These are phyloP conservation scores for Candida awuae DNA, from an alignment of 805 yeast species.

Conservation along the genomic window DNA sequence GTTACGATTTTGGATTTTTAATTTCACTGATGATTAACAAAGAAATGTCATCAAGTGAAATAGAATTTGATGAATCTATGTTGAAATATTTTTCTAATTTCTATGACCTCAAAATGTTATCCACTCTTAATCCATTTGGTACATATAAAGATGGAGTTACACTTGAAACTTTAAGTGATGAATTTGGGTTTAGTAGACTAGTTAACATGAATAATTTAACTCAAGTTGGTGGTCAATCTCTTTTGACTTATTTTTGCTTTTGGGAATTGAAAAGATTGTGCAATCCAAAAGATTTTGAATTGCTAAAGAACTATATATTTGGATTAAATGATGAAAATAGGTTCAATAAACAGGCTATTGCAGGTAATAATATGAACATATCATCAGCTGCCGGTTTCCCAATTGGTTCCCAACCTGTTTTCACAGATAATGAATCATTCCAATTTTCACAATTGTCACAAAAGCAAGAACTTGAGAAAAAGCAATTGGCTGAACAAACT, in stretches of 20 bases:
- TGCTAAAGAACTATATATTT: constrained; percentile 25
- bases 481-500: no score
- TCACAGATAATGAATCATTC: no score
- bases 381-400: no score
- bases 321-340: constrained; percentile 22
- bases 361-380: no score
- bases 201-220: constrained; percentile 36
- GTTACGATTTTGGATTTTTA: constrained; percentile 90
- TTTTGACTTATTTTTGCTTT: constrained; percentile 56
- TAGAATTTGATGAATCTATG: constrained; percentile 68
- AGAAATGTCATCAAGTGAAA: constrained; percentile 71
- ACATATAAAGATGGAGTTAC: constrained; percentile 22
- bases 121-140: constrained; percentile 22
- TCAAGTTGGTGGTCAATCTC: constrained; percentile 56
- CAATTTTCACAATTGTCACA: no score
- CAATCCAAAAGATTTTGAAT: constrained; percentile 15
- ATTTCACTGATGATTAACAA: constrained; percentile 68
- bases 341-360: no score
- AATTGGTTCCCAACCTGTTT: no score
- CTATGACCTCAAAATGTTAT: constrained; percentile 66
- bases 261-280: constrained; percentile 40
- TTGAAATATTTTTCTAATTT: constrained; percentile 69
- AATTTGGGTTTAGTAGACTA: constrained; percentile 56
- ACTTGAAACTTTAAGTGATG: constrained; percentile 62
- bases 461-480: no score